Percentiles rank a stretch among this genome's conserved stretches.
phyloP scores from a whole-genome alignment of 2,329 filamentous ascomycete species.

The Parastagonospora avenae region DNA sequence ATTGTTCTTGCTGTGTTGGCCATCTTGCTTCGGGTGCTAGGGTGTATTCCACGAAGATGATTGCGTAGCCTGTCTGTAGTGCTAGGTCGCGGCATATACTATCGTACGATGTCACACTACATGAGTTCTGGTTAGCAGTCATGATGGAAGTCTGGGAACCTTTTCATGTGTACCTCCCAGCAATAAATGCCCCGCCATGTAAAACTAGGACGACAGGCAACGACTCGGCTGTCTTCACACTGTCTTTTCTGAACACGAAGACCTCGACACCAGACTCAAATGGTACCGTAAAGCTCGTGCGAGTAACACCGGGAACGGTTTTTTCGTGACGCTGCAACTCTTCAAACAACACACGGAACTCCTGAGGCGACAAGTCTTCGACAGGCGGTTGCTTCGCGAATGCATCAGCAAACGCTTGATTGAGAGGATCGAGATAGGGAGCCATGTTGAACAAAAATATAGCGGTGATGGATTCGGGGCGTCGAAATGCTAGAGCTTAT shows the following conservation, averaged over 20 bases:
- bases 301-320: background rate
- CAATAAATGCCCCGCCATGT: background rate
- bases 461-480: background rate
- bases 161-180: background rate
- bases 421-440: background rate
- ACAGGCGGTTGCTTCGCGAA: background rate
- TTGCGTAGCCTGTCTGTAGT: background rate
- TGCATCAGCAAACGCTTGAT: background rate
- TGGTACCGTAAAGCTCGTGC: background rate
- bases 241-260: background rate
- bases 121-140: background rate
- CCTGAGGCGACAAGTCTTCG: background rate
- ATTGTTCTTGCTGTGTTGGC: background rate
- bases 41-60: background rate
- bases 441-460: background rate
- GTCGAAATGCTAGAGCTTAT: no score
- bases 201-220: background rate
- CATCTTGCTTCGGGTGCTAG: background rate
- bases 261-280: background rate
- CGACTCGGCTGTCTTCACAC: background rate
- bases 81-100: background rate
- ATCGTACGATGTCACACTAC: background rate
- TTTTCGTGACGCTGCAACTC: background rate
- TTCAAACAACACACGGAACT: background rate
- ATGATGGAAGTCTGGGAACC: background rate